Evolutionary conservation across 768 basidiomycete genomes (phyloP).

Genomic region (Xerocomellus chrysenteron): DNA sequence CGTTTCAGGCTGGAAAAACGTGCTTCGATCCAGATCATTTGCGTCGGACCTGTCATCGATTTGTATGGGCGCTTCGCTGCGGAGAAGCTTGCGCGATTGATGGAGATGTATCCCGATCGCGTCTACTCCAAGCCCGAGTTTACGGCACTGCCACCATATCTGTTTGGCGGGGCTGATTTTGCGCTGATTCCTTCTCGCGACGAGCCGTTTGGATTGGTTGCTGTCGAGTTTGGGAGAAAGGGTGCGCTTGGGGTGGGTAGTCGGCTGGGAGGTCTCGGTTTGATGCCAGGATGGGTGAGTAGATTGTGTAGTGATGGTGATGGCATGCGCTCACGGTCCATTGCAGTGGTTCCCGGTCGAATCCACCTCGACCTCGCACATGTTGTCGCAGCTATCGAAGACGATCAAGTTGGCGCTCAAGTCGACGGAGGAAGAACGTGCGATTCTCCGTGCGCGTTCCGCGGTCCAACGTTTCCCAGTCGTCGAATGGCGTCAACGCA

Average conservation of each 20-base stretch:
- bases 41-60: conserved; percentile 94
- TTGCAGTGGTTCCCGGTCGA: conserved; percentile 94
- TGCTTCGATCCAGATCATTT: conserved; percentile 80
- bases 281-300: conserved; percentile 97
- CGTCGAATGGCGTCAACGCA: conserved; percentile 94
- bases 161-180: conserved; percentile 95
- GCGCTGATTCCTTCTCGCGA: conserved; percentile 95
- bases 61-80: conserved; percentile 94
- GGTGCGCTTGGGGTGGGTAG: conserved; percentile 95
- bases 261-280: conserved; percentile 89
- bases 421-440: conserved; percentile 87
- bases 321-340: not conserved
- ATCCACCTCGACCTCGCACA: conserved; percentile 87
- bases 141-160: conserved; percentile 87
- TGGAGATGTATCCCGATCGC: conserved; percentile 93
- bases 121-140: conserved; percentile 98
- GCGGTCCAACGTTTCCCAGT: conserved; percentile 97
- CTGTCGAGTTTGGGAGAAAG: conserved; percentile 95
- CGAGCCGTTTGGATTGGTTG: conserved; percentile 93
- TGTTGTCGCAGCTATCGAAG: conserved; percentile 92
- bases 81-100: conserved; percentile 87
- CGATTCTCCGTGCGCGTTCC: conserved; percentile 88
- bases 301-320: not conserved
- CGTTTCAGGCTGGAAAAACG: conserved; percentile 74
- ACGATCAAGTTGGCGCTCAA: conserved; percentile 93